Percentiles rank a stretch among this genome's conserved stretches.
Evolutionary conservation across 2,329 filamentous ascomycete species (phyloP).

Genomic region (Alternaria novae-zelandiae): DNA sequence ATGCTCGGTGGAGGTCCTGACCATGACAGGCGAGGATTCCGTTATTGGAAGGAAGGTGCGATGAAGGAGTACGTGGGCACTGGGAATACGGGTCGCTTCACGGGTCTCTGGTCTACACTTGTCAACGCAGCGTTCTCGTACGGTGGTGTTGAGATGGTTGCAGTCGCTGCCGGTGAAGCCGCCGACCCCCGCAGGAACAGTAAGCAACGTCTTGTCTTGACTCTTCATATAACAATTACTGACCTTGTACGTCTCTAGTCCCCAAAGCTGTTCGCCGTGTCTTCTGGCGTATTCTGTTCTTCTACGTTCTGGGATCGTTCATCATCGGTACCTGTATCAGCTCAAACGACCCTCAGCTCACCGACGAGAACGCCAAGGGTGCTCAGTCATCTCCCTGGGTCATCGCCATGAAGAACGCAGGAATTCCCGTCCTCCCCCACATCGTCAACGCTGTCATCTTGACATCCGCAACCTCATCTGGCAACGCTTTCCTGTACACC

Average conservation of each 20-base stretch:
- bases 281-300: slow-evolving; percentile 63
- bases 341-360: slow-evolving; percentile 58
- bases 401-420: slow-evolving; percentile 72
- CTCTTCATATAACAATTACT: neutral
- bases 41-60: slow-evolving; percentile 72
- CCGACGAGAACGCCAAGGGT: slow-evolving; percentile 50
- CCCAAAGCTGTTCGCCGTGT: slow-evolving; percentile 62
- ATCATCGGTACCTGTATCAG: slow-evolving; percentile 67
- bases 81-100: slow-evolving; percentile 66
- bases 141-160: slow-evolving; percentile 47
- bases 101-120: slow-evolving; percentile 64
- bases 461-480: slow-evolving; percentile 72
- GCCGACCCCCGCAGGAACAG: slow-evolving; percentile 47
- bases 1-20: slow-evolving; percentile 47
- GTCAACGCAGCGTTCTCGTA: slow-evolving; percentile 59
- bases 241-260: slow-evolving; percentile 28
- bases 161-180: slow-evolving; percentile 47
- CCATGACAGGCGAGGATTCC: slow-evolving; percentile 60
- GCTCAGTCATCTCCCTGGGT: slow-evolving; percentile 54
- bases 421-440: slow-evolving; percentile 70
- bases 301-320: slow-evolving; percentile 61
- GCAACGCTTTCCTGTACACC: slow-evolving; percentile 69
- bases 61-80: slow-evolving; percentile 56
- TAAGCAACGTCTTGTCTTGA: slow-evolving; percentile 44
- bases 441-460: slow-evolving; percentile 80